Percentiles rank a stretch among this genome's conserved stretches.
phyloP scores from a whole-genome alignment of 2,329 filamentous ascomycete species.

The Pseudocercospora fijiensis region DNA sequence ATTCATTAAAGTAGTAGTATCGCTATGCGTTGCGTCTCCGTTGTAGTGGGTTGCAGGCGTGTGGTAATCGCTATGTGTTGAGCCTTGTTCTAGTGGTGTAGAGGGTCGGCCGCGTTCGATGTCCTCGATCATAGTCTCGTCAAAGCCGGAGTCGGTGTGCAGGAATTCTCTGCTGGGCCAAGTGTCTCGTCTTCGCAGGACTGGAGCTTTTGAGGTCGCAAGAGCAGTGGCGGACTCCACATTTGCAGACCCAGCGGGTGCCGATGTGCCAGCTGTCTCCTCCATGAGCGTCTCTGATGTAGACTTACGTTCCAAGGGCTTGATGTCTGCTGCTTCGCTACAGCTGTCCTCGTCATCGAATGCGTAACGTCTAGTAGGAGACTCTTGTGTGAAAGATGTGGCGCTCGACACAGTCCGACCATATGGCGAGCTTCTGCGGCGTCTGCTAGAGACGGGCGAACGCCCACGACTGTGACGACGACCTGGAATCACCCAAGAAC shows the following conservation, averaged over 20 bases:
- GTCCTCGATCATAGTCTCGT: constrained; percentile 52
- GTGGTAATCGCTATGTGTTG: constrained; percentile 9
- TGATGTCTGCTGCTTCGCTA: constrained; percentile 9
- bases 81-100: constrained; percentile 4
- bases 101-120: constrained; percentile 15
- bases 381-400: constrained; percentile 28
- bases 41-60: constrained; percentile 9
- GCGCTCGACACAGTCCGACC: constrained; percentile 34
- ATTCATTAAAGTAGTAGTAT: constrained; percentile 18
- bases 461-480: constrained; percentile 35
- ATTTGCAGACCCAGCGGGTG: background rate
- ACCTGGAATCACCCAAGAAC: constrained; percentile 45
- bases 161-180: constrained; percentile 15
- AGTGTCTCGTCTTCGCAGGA: background rate
- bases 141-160: constrained; percentile 43
- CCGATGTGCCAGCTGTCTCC: background rate
- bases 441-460: constrained; percentile 38
- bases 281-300: constrained; percentile 3
- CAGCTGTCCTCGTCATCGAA: constrained; percentile 1
- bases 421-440: constrained; percentile 38
- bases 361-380: constrained; percentile 10
- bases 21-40: background rate
- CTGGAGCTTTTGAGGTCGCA: background rate
- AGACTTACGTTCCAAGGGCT: constrained; percentile 4
- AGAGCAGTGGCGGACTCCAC: background rate